Percentiles rank a stretch among this genome's conserved stretches.
phyloP scores from a whole-genome alignment of 306 rosid species.

The Spatholobus suberectus region DNA sequence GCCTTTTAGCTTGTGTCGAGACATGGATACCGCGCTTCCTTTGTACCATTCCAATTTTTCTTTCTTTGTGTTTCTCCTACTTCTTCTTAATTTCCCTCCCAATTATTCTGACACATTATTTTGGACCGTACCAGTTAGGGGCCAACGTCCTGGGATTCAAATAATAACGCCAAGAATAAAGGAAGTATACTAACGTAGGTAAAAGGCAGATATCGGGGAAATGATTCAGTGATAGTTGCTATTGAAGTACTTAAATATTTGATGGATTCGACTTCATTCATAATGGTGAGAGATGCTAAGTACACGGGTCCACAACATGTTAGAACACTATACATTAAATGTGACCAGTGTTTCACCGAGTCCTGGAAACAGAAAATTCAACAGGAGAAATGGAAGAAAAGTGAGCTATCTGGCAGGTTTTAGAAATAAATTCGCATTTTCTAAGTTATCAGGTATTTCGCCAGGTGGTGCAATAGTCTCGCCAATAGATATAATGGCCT shows the following conservation, averaged over 20 bases:
- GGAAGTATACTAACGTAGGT: background rate
- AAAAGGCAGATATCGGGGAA: background rate
- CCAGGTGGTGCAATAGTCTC: background rate
- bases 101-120: background rate
- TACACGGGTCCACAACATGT: background rate
- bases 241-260: background rate
- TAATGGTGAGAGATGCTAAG: background rate
- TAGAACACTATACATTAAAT: background rate
- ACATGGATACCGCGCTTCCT: slow-evolving; percentile 10
- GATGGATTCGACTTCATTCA: slow-evolving; percentile 11
- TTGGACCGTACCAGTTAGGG: background rate
- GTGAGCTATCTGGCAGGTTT: too few relatives aligned
- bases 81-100: background rate
- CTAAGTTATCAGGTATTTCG: background rate
- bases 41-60: background rate
- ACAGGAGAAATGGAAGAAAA: background rate
- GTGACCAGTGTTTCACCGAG: background rate
- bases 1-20: background rate
- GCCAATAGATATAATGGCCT: too few relatives aligned
- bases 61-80: background rate
- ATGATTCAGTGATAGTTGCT: background rate
- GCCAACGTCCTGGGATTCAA: background rate
- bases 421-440: background rate
- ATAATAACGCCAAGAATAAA: background rate
- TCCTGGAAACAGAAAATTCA: background rate